Evolutionary conservation across 2,329 filamentous ascomycete species (phyloP), one percentile per base, ranked within the genome.

Genomic region (Fusarium protoensiforme): DNA sequence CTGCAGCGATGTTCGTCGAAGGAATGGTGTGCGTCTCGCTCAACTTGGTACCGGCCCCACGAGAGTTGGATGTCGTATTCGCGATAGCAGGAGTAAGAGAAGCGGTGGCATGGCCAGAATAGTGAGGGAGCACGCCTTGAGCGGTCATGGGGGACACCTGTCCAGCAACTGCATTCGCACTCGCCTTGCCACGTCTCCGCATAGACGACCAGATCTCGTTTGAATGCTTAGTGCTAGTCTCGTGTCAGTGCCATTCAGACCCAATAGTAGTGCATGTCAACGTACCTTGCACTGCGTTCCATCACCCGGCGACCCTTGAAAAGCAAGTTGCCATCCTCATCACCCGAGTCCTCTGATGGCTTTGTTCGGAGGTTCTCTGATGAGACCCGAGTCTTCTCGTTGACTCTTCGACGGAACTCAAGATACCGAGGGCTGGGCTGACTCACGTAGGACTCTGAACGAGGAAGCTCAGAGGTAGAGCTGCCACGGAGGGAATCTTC

Each of bases 81-180:
- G 82, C 83, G 56, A 85, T 83, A 24, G 84, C 78, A 18, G 86
- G 86, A 11, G 83, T 80, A 22, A 88, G 80, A 54, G 85, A 88
- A 24, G 87, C 87, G 11, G 87, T 85, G 24, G 87, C 87, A 74
- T 89, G 82, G 20, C 87, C 87, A 11, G 83, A 78, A 64, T 87
- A 89, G 35, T 88, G 86, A 18, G 87, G 88, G 53, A 90, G 79
- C 48, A 87, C 84, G n/a, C 87, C 88, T 31, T 85, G 87, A 9
- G 85, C 88, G 14, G 87, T 89, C 51, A 85, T 86, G 5, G 88
- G 86, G 4, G 87, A 88, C 56, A 90, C 80, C 11, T 87, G 82
- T 58, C 87, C 82, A 13, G 86, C 85, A 51, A 86, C 80, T 9
- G 79, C 85, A 51, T 81, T 81, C 53, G 82, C 85, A 67, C 85